Base-by-base conservation (phyloP, 495 filamentous ascomycete genomes). In the Oidiodendron maius region DNA sequence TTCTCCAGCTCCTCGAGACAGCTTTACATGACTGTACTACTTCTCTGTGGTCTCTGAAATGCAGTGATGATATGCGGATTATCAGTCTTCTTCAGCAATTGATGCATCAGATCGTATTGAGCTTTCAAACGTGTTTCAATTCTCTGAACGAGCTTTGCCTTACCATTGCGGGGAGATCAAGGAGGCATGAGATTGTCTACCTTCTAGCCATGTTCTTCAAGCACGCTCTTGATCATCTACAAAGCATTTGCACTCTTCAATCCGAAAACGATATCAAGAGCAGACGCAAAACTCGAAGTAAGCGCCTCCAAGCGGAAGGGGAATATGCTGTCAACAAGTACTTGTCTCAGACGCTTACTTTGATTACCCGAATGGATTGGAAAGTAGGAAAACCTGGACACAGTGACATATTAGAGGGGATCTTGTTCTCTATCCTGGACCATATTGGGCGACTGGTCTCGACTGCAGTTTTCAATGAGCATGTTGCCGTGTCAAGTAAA, bases 141-240 rank as follows among this genome's bases (percentile, higher is more conserved):
- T 60, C 61, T 1, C 40, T 74, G 17, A 61, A 65, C 21, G 71
- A 66, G 41, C 30, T 74, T 0, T 47, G 61, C 3, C 39, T 24
- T 4, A 55, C 52, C 1, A 52, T 57, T 4, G 34, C 56, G 17
- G 53, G 49, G 0, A 40, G 17, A 5, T 43, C 49, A n/a, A 53
- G 54, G 18, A 50, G 49, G 11, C 55, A 51, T 1, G 61, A 66
- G 10, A 23, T 74, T 21, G 56, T 48, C 1, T 75, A 73, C 55
- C 62, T 65, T 23, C 46, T 75, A 6, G 67, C 68, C 11, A 58
- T 52, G 22, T 57, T 76, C 12, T 74, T 69, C 44, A 63, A 70
- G 26, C 62, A 63, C 15, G 59, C 53, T 4, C 55, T 75, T 51
- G 48, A 60, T 10, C 51, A 55, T 24, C 51, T 75, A 2, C 51